Evolutionary conservation across 345 rosid genomes (phyloP), one percentile per base, ranked within the genome.

Genomic region (Populus pruinosa): DNA sequence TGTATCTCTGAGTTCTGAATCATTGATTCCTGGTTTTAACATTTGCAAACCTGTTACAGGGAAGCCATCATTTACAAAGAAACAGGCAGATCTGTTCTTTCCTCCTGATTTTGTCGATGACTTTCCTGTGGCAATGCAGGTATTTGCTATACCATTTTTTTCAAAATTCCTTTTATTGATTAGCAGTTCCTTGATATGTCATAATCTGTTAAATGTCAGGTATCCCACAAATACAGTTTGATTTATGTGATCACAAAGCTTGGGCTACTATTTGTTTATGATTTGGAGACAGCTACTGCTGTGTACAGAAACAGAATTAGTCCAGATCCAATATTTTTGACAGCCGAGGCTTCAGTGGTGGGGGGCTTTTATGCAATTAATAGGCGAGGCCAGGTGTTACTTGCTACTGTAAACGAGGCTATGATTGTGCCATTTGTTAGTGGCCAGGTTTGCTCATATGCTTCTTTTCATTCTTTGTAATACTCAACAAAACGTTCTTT

Each of bases 91-190:
- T 87, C 98, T 96, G 70, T 96, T 94, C 86, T 94, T 94, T 38
- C 99, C 98, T 17, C 99, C 99, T 36, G 99, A 96, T 87, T 96
- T 96, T 87, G 95, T 91, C 20, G 99, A 96, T 81, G 99, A 96
- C 82, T 96, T 96, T 80, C 99, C 99, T 56, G 98, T 96, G 38
- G 97, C 98, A 33, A 96, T 96, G 99, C 98, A 96, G 97, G 99
- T 96, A 76, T 38, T 12, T 73, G 38, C 79, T 70, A 38, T 56
- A 71, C 63, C 20, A 74, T 78, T 59, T 44, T 63, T 39, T 70
- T 63, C n/a, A 2, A 49, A 62, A 25, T 9, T 53, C 0, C 5
- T 1, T 62, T 59, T 13, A n/a, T 9, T 61, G 50, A 72, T 10
- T 56, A 55, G 11, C 27, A 17, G 41, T 59, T n/a, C 33, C 14